Conservation (phyloP, 2,329 filamentous ascomycete species). For the Clarireedia homoeocarpa region DNA sequence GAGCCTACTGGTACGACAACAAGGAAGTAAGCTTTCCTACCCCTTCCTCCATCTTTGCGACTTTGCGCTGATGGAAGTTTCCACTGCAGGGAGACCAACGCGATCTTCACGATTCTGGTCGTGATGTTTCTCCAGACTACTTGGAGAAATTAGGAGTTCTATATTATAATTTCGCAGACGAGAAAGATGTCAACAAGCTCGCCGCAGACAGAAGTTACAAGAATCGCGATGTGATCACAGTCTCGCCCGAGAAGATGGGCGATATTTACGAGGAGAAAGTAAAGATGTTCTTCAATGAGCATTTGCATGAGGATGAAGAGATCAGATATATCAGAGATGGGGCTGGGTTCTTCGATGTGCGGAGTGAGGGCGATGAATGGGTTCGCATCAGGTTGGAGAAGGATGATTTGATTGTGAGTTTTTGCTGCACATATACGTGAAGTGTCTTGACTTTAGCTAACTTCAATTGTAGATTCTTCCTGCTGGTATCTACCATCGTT, state of each 20-base stretch:
- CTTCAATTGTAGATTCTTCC: conserved; percentile 56
- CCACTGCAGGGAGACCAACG: conserved; percentile 77
- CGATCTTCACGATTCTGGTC: conserved; percentile 78
- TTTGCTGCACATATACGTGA: neutral
- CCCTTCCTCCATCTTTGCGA: neutral
- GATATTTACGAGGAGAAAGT: conserved; percentile 88
- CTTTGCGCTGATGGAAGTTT: conserved; percentile 10
- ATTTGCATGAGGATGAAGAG: conserved; percentile 97
- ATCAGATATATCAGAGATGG: conserved; percentile 91
- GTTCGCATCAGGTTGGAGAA: conserved; percentile 78
- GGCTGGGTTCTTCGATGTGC: conserved; percentile 86
- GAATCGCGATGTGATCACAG: conserved; percentile 88
- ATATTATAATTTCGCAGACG: conserved; percentile 60
- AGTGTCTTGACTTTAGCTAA: conserved; percentile 10
- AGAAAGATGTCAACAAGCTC: conserved; percentile 64
- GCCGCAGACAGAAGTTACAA: conserved; percentile 74
- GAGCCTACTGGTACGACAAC: conserved; percentile 66
- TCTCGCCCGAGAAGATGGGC: conserved; percentile 81
- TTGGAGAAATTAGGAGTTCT: conserved; percentile 72
- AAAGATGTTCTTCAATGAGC: conserved; percentile 87
- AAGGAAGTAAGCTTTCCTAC: conserved; percentile 39
- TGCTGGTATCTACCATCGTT: conserved; percentile 92
- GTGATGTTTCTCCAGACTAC: conserved; percentile 53
- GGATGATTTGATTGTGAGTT: conserved; percentile 63
- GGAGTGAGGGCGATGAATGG: conserved; percentile 78